phyloP scores from a whole-genome alignment of 805 yeast genomes.

The Monosporozyma aerobia region DNA sequence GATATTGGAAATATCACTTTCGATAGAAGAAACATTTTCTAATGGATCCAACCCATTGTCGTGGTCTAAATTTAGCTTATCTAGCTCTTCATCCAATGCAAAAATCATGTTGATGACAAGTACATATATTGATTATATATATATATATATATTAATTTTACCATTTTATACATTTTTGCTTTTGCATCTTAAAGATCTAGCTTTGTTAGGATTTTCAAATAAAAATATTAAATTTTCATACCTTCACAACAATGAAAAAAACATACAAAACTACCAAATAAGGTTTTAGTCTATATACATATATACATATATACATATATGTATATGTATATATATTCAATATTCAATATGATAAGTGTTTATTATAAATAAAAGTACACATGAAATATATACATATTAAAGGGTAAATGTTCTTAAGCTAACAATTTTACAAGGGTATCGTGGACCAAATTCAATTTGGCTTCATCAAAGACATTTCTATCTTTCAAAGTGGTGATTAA shows the following conservation, averaged over 20 bases:
- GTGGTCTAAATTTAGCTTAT: not conserved
- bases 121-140: not conserved
- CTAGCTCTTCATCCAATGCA: constrained; percentile 19
- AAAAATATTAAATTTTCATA: not conserved
- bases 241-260: not conserved
- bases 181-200: not conserved
- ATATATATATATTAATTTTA: not conserved
- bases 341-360: not conserved
- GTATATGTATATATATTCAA: not conserved
- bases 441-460: not conserved
- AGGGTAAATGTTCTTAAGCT: not conserved
- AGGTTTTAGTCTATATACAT: too few relatives aligned
- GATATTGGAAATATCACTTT: not conserved
- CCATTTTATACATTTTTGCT: too few relatives aligned
- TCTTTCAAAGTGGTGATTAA: constrained; percentile 28
- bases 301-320: too few relatives aligned
- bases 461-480: constrained; percentile 1
- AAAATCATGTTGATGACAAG: constrained; percentile 14
- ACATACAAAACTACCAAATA: not conserved
- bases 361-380: not conserved
- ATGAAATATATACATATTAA: not conserved
- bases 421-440: not conserved
- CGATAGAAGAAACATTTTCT: not conserved
- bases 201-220: not conserved
- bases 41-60: not conserved